phyloP scores from a whole-genome alignment of 176 grass and related monocot genomes.

The Leersia perrieri region DNA sequence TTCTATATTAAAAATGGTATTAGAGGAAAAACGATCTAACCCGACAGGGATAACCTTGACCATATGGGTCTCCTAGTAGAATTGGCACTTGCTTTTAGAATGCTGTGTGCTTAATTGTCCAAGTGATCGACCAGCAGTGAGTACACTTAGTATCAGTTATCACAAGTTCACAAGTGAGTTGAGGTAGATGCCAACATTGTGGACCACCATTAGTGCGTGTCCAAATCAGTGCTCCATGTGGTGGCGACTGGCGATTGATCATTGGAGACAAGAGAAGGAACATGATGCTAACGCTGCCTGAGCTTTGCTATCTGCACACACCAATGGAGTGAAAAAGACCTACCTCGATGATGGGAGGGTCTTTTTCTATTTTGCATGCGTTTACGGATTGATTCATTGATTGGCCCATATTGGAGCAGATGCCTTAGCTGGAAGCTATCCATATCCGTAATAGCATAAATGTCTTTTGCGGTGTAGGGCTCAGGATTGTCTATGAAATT shows the following conservation, averaged over 20 bases:
- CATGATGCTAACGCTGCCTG: not conserved
- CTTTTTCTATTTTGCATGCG: not conserved
- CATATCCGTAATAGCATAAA: not conserved
- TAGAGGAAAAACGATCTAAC: too few relatives aligned
- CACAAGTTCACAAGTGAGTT: too few relatives aligned
- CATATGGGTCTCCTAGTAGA: too few relatives aligned
- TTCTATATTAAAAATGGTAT: too few relatives aligned
- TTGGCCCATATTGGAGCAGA: not conserved
- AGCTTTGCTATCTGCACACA: not conserved
- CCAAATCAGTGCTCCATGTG: conserved; percentile 34
- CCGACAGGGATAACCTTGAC: too few relatives aligned
- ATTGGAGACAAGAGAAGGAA: conserved; percentile 24
- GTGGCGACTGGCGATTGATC: conserved; percentile 21
- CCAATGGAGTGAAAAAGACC: not conserved
- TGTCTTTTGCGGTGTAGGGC: not conserved
- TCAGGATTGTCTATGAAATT: too few relatives aligned
- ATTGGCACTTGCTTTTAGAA: too few relatives aligned
- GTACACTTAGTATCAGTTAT: too few relatives aligned
- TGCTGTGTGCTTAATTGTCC: too few relatives aligned
- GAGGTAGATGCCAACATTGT: not conserved
- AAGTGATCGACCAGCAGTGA: too few relatives aligned
- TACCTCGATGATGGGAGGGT: too few relatives aligned
- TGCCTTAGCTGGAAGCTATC: not conserved
- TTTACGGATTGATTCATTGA: not conserved
- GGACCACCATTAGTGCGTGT: conserved; percentile 28